These are phyloP conservation scores for Evernia prunastri DNA, from an alignment of 495 filamentous ascomycete genomes.

Conservation along the genomic window DNA sequence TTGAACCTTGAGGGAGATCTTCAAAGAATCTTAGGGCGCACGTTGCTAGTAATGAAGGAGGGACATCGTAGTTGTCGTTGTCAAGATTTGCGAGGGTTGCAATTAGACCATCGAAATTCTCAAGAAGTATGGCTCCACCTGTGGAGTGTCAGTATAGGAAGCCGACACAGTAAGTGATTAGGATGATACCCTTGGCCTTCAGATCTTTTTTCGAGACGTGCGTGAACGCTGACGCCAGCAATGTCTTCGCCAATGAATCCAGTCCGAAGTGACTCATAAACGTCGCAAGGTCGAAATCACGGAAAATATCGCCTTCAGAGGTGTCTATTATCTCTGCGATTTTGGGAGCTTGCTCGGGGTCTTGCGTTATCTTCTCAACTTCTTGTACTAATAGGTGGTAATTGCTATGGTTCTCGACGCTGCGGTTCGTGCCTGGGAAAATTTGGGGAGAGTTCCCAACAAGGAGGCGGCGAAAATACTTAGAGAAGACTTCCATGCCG, in stretches of 20 bases:
- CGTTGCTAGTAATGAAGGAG: slow-evolving; percentile 59
- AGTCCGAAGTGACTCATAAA: slow-evolving; percentile 94
- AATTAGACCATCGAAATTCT: slow-evolving; percentile 67
- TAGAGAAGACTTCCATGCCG: slow-evolving; percentile 94
- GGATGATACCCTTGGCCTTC: slow-evolving; percentile 71
- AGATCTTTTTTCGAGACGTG: slow-evolving; percentile 69
- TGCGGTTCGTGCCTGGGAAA: slow-evolving; percentile 66
- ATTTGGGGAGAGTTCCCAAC: slow-evolving; percentile 78
- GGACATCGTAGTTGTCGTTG: slow-evolving; percentile 53
- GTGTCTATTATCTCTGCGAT: slow-evolving; percentile 90
- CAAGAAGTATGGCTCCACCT: slow-evolving; percentile 80
- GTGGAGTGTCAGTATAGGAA: slow-evolving; percentile 29
- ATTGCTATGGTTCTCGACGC: slow-evolving; percentile 65
- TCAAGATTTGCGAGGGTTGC: slow-evolving; percentile 51
- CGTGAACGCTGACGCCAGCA: slow-evolving; percentile 86
- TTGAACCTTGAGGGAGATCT: slow-evolving; percentile 75
- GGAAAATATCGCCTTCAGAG: slow-evolving; percentile 80
- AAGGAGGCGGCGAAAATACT: slow-evolving; percentile 84
- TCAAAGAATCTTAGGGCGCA: slow-evolving; percentile 77
- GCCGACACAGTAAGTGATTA: slow-evolving; percentile 12
- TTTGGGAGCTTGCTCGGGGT: slow-evolving; percentile 73
- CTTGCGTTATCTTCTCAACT: slow-evolving; percentile 75
- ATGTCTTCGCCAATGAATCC: slow-evolving; percentile 75
- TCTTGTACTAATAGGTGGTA: slow-evolving; percentile 75
- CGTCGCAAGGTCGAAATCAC: slow-evolving; percentile 85